A percentile compares a stretch with the other conserved stretches of the same genome.
Conservation (phyloP, 2,329 filamentous ascomycete genomes). For the Hypoxylon sp. region DNA sequence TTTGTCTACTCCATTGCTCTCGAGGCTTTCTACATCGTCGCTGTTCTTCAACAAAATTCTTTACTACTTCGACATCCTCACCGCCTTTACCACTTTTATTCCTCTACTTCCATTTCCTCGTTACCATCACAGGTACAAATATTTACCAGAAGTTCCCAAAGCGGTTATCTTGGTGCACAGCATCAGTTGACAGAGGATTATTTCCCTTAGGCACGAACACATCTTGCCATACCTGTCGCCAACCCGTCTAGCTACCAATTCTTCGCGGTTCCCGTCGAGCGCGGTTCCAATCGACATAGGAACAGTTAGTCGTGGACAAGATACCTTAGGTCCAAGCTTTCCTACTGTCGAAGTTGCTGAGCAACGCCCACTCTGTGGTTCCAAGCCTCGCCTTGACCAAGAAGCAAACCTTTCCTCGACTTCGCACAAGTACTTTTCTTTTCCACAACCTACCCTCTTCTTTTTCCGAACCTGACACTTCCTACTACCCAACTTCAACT, state of each 20-base stretch:
- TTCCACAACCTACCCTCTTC: neutral
- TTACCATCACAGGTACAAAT: neutral
- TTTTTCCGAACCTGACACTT: neutral
- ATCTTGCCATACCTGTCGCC: no score
- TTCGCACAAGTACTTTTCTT: neutral
- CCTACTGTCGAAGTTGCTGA: neutral
- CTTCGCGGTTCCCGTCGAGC: no score
- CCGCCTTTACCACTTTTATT: neutral
- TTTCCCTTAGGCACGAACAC: no score
- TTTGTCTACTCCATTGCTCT: no score
- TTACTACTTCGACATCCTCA: no score
- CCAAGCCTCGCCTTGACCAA: neutral
- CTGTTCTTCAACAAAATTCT: no score
- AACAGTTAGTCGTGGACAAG: no score
- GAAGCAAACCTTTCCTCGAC: neutral
- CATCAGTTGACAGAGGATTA: no score
- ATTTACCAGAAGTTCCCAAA: neutral
- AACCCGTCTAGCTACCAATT: no score
- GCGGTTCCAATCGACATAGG: no score
- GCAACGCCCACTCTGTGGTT: neutral
- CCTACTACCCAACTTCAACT: neutral
- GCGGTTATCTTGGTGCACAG: neutral
- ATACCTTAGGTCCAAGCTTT: no score
- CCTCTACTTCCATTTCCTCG: neutral
- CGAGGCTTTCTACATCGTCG: no score